Evolutionary conservation across 805 yeast genomes (phyloP).

Genomic region (Brettanomyces sp.): DNA sequence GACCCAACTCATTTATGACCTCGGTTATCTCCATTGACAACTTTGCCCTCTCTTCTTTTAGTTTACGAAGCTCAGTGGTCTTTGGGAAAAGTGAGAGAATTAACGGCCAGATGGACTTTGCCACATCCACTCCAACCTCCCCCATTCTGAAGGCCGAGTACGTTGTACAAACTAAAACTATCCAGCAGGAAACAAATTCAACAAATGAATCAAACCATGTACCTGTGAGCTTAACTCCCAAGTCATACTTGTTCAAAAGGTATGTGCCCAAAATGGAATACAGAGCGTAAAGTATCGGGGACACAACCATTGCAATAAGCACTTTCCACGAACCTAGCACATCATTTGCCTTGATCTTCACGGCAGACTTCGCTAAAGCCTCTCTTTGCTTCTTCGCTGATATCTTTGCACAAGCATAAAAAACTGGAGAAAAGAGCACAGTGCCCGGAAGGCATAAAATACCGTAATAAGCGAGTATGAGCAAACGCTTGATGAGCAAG

Average conservation of each 20-base stretch:
- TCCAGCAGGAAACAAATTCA: conserved; percentile 44
- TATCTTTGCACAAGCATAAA: conserved; percentile 61
- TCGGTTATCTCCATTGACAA: conserved; percentile 71
- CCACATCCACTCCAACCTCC: conserved; percentile 85
- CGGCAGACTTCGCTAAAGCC: conserved; percentile 81
- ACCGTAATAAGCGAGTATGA: conserved; percentile 45
- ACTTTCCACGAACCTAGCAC: conserved; percentile 97
- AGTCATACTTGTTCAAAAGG: conserved; percentile 12
- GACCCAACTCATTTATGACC: conserved; percentile 73
- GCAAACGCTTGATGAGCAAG: conserved; percentile 47
- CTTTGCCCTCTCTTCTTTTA: conserved; percentile 52
- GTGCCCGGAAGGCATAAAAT: conserved; percentile 79
- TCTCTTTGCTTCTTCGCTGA: conserved; percentile 62
- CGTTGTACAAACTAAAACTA: conserved; percentile 62
- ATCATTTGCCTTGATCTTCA: conserved; percentile 83
- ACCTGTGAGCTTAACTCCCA: conserved; percentile 8
- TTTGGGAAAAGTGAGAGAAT: conserved; percentile 44
- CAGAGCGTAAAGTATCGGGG: conserved; percentile 73
- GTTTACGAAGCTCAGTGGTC: conserved; percentile 42
- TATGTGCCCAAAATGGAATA: conserved; percentile 57
- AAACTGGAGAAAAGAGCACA: conserved; percentile 79
- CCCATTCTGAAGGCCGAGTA: conserved; percentile 85
- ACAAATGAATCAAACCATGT: conserved; percentile 4
- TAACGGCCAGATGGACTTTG: conserved; percentile 76
- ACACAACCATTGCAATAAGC: conserved; percentile 73